These are phyloP conservation scores for Borealophlyctis nickersoniae DNA, from an alignment of 192 early-diverging fungal species.

Conservation along the genomic window DNA sequence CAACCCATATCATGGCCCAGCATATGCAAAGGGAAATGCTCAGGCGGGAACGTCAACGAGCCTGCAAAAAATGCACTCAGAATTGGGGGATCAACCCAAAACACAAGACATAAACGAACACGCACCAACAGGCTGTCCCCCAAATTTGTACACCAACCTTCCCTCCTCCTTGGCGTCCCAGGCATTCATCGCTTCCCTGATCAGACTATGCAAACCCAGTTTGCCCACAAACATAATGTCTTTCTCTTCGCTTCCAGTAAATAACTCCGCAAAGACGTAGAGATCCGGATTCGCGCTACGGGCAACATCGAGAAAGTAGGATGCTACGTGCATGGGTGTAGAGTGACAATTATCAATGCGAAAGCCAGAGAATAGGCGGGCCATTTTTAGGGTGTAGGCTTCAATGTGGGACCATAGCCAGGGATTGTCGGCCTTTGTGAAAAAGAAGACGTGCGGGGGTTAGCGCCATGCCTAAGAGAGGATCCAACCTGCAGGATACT, in stretches of 20 bases:
- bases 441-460: background rate
- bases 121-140: slow-evolving; percentile 85
- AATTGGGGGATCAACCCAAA: background rate
- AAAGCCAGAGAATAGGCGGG: slow-evolving; percentile 88
- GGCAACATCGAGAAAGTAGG: slow-evolving; percentile 87
- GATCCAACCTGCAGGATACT: background rate
- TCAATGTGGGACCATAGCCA: slow-evolving; percentile 96
- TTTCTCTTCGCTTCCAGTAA: slow-evolving; percentile 94
- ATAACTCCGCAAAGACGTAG: slow-evolving; percentile 97
- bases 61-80: slow-evolving; percentile 37
- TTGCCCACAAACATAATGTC: slow-evolving; percentile 90
- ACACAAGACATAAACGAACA: background rate
- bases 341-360: slow-evolving; percentile 99
- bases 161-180: slow-evolving; percentile 90
- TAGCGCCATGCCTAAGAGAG: background rate
- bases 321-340: slow-evolving; percentile 91
- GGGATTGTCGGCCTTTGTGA: slow-evolving; percentile 70
- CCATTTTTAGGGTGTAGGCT: slow-evolving; percentile 84
- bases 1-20: slow-evolving; percentile 49
- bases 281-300: slow-evolving; percentile 81
- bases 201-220: slow-evolving; percentile 93
- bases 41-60: slow-evolving; percentile 47
- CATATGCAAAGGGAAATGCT: slow-evolving; percentile 70
- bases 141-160: slow-evolving; percentile 84
- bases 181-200: slow-evolving; percentile 97